Base-by-base conservation (phyloP, 306 rosid species). In the Castanea sativa region DNA sequence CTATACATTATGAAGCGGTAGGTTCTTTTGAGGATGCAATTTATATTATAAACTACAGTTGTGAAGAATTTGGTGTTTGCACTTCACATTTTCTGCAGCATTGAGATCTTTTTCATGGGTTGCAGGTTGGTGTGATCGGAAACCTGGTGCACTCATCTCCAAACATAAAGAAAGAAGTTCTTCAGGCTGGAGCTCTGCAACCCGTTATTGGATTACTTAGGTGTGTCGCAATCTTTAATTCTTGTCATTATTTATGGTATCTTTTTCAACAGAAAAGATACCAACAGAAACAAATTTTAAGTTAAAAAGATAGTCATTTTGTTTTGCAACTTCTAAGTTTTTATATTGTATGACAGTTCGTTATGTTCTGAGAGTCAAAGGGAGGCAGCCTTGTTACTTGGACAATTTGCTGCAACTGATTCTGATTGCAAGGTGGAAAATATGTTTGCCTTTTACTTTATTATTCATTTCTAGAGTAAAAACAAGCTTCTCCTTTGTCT, bases 391-490 rank as follows among this genome's bases (percentile, higher is more conserved):
- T 85, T 95, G 88, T 89, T 95, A 81, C 96, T 95, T 83, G 99
- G 99, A 69, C 99, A 95, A 81, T 95, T 95, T 78, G 99, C 99
- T 27, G 98, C 99, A 51, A 95, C 99, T 49, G 99, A 95, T 89
- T 95, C 98, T 41, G 99, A 93, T 80, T 93, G 99, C 83, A 95
- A 95, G 96, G 99, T 93, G 81, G 76, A 73, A 79, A 60, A 32
- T 56, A 19, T 64, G 25, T 76, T 79, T 69, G 6, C 33, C n/a
- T 64, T 35, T 35, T 35, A 21, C 76, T 77, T n/a, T 61, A 25
- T 60, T 53, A 59, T 74, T 20, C 65, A 15, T 75, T 29, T 33
- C 19, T 77, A 20, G 83, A 69, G 41, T 33, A 5, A 59, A 14
- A n/a, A n/a, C 10, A 38, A 25, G 10, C 74, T 29, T 4, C 11